Evolutionary conservation across 2,329 filamentous ascomycete genomes (phyloP).

Genomic region (Sporothrix dimorphospora): DNA sequence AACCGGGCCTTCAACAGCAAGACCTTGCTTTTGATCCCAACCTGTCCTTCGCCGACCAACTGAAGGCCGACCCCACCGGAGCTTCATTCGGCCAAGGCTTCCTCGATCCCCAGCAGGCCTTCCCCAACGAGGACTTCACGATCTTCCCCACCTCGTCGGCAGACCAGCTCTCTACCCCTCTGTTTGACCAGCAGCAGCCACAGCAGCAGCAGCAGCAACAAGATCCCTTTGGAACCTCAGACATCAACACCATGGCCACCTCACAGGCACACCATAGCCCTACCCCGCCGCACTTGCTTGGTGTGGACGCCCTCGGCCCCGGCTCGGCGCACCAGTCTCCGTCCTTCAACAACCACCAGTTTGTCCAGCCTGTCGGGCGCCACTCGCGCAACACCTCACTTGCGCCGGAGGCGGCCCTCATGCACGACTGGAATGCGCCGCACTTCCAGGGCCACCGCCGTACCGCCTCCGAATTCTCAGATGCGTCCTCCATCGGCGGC

Average conservation of each 20-base stretch:
- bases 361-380: slow-evolving; percentile 51
- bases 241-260: slow-evolving; percentile 58
- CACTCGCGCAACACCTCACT: slow-evolving; percentile 62
- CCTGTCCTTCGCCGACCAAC: slow-evolving; percentile 51
- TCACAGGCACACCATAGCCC: slow-evolving; percentile 60
- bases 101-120: slow-evolving; percentile 50
- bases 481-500: slow-evolving; percentile 81
- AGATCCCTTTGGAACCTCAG: slow-evolving; percentile 40
- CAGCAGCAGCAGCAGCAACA: slow-evolving; percentile 23
- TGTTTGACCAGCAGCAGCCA: slow-evolving; percentile 53
- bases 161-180: slow-evolving; percentile 63
- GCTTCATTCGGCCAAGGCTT: slow-evolving; percentile 43
- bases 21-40: slow-evolving; percentile 48
- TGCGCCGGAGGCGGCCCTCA: slow-evolving; percentile 60
- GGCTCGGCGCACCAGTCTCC: slow-evolving; percentile 59
- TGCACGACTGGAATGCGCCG: slow-evolving; percentile 58
- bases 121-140: slow-evolving; percentile 62
- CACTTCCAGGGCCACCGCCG: slow-evolving; percentile 82
- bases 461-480: slow-evolving; percentile 87
- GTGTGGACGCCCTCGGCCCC: slow-evolving; percentile 46
- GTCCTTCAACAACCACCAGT: slow-evolving; percentile 59
- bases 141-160: slow-evolving; percentile 62
- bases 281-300: slow-evolving; percentile 58
- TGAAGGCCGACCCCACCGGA: slow-evolving; percentile 40
- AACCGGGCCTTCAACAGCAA: slow-evolving; percentile 41